These are phyloP conservation scores for Taphrina betulina DNA, from an alignment of 1,139 yeast species.

Conservation along the genomic window DNA sequence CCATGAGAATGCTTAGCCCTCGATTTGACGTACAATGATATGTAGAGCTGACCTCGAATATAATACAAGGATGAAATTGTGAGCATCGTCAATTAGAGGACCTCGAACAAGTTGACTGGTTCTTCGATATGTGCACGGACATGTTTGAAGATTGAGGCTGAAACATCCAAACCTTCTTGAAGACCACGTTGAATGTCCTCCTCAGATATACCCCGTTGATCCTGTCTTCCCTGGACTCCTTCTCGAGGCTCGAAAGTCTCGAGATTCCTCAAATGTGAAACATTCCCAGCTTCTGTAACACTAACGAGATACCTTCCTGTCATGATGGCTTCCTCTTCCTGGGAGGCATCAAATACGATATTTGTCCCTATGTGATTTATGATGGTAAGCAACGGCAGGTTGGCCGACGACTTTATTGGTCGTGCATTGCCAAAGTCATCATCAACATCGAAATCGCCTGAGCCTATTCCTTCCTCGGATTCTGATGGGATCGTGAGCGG, in stretches of 20 bases:
- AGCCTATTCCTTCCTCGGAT: background rate
- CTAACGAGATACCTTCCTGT: slow-evolving; percentile 15
- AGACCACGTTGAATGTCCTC: slow-evolving; percentile 11
- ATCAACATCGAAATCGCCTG: slow-evolving; percentile 25
- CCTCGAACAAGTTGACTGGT: slow-evolving; percentile 19
- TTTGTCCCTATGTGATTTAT: slow-evolving; percentile 19
- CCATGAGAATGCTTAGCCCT: too few relatives aligned
- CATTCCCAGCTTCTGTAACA: slow-evolving; percentile 16
- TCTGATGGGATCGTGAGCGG: slow-evolving; percentile 12
- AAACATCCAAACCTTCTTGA: slow-evolving; percentile 21
- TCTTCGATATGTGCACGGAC: slow-evolving; percentile 25
- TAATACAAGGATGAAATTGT: too few relatives aligned
- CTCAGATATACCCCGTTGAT: slow-evolving; percentile 11
- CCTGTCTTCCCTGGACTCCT: slow-evolving; percentile 20
- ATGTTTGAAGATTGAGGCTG: slow-evolving; percentile 20
- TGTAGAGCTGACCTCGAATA: too few relatives aligned
- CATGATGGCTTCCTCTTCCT: slow-evolving; percentile 21
- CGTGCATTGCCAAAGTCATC: slow-evolving; percentile 26
- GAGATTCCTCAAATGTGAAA: slow-evolving; percentile 4
- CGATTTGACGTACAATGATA: too few relatives aligned
- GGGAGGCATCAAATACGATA: slow-evolving; percentile 18
- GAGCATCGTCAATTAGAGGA: slow-evolving; percentile 2
- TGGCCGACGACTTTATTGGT: slow-evolving; percentile 13
- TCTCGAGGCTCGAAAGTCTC: slow-evolving; percentile 12
- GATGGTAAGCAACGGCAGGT: slow-evolving; percentile 7